Conservation (phyloP, 805 yeast species). For the Sugiyamaella lignohabitans region DNA sequence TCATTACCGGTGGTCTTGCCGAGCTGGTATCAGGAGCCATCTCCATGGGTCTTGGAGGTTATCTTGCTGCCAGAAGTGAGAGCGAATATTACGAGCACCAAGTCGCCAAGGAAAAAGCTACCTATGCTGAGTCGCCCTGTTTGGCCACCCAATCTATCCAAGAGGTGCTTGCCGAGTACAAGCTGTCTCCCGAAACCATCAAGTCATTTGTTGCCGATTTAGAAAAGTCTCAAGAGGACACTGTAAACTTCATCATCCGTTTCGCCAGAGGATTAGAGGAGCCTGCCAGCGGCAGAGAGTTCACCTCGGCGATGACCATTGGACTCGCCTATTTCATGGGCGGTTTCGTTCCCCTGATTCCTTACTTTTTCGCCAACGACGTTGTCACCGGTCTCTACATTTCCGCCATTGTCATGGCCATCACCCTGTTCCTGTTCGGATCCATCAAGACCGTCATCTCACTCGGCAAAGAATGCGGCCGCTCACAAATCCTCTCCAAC, state of each 20-base stretch:
- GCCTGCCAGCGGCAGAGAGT: slow-evolving; percentile 88
- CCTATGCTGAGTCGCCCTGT: slow-evolving; percentile 20
- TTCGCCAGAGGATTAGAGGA: slow-evolving; percentile 91
- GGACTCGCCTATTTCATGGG: slow-evolving; percentile 87
- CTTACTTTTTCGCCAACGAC: slow-evolving; percentile 74
- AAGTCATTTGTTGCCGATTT: slow-evolving; percentile 69
- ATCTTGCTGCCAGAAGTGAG: slow-evolving; percentile 88
- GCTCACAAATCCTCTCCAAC: slow-evolving; percentile 44
- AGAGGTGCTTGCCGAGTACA: slow-evolving; percentile 70
- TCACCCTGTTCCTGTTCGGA: slow-evolving; percentile 85
- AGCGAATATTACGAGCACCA: slow-evolving; percentile 29
- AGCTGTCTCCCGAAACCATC: slow-evolving; percentile 63
- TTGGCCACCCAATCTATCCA: slow-evolving; percentile 69
- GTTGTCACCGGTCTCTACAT: slow-evolving; percentile 72
- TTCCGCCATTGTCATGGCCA: slow-evolving; percentile 72
- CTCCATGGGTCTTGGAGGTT: slow-evolving; percentile 97
- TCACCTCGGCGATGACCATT: slow-evolving; percentile 82
- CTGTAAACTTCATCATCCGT: slow-evolving; percentile 81
- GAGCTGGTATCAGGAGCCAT: slow-evolving; percentile 96
- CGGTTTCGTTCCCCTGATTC: slow-evolving; percentile 85
- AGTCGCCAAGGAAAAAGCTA: slow-evolving; percentile 25
- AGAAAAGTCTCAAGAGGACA: slow-evolving; percentile 66
- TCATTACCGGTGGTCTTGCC: slow-evolving; percentile 96
- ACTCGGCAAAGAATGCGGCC: slow-evolving; percentile 70
- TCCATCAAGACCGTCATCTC: slow-evolving; percentile 77